phyloP scores from a whole-genome alignment of 129 eudicot species.

The Scalesia atractyloides region DNA sequence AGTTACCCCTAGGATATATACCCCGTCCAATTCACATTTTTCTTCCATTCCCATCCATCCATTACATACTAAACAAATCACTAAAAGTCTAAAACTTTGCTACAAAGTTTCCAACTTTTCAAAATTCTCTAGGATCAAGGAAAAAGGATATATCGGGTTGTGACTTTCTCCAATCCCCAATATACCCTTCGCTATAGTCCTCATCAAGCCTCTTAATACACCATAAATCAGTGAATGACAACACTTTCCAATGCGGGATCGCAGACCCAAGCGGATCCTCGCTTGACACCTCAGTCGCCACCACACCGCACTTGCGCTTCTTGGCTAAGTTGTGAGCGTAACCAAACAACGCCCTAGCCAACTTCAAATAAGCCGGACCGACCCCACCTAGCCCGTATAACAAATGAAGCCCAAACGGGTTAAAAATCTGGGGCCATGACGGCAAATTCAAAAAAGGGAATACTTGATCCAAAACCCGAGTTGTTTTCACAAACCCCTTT shows the following conservation, averaged over 20 bases:
- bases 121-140: slow-evolving; percentile 95
- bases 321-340: slow-evolving; percentile 81
- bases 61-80: slow-evolving; percentile 14
- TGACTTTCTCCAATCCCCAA: slow-evolving; percentile 96
- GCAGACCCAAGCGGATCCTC: slow-evolving; percentile 68
- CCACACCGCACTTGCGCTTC: slow-evolving; percentile 73
- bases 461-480: slow-evolving; percentile 73
- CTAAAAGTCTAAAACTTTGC: slow-evolving; percentile 11
- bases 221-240: slow-evolving; percentile 89
- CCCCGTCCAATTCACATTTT: slow-evolving; percentile 29
- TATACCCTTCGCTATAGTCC: slow-evolving; percentile 75
- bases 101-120: slow-evolving; percentile 25
- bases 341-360: slow-evolving; percentile 58
- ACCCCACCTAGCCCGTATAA: slow-evolving; percentile 89
- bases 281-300: slow-evolving; percentile 86
- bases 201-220: slow-evolving; percentile 84
- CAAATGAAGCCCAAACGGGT: slow-evolving; percentile 92
- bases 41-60: slow-evolving; percentile 25
- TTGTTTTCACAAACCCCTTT: slow-evolving; percentile 56
- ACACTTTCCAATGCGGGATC: slow-evolving; percentile 84
- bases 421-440: slow-evolving; percentile 76
- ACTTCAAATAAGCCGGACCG: slow-evolving; percentile 63
- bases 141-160: slow-evolving; percentile 76
- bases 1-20: slow-evolving; percentile 38
- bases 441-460: slow-evolving; percentile 77